Conservation (phyloP, 768 basidiomycete genomes). For the Neoboletus magnificus region DNA sequence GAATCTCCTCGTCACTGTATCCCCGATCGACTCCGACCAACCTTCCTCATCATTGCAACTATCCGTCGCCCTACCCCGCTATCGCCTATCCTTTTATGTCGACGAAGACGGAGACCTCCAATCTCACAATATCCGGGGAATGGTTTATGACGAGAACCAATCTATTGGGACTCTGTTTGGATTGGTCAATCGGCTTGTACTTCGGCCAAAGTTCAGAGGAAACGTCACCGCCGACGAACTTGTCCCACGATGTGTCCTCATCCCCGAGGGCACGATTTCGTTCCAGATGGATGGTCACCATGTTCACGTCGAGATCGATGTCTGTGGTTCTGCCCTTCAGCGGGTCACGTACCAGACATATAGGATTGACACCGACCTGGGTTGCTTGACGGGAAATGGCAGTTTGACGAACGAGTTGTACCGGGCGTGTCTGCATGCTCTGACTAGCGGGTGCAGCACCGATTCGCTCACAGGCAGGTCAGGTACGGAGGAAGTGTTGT, state of each 20-base stretch:
- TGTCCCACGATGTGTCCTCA: constrained; percentile 30
- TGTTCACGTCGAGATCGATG: constrained; percentile 15
- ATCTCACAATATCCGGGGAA: constrained; percentile 39
- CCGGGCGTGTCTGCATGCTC: constrained; percentile 43
- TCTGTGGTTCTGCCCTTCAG: neutral
- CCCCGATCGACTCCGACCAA: neutral
- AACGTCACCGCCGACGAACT: neutral
- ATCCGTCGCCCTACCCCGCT: constrained; percentile 37
- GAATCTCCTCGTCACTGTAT: constrained; percentile 22
- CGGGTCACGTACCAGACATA: constrained; percentile 28
- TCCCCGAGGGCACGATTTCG: constrained; percentile 36
- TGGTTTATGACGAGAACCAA: constrained; percentile 42
- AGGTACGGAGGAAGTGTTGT: constrained; percentile 44
- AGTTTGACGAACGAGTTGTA: constrained; percentile 34
- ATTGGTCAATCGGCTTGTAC: constrained; percentile 37
- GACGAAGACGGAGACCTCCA: constrained; percentile 33
- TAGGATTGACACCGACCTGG: constrained; percentile 28
- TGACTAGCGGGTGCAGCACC: constrained; percentile 40
- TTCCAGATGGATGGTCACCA: constrained; percentile 12
- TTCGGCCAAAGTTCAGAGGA: constrained; percentile 28
- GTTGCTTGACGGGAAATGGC: constrained; percentile 26
- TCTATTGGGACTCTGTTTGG: constrained; percentile 45
- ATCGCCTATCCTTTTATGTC: constrained; percentile 40
- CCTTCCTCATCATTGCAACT: constrained; percentile 11
- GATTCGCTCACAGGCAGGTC: constrained; percentile 44